A percentile compares a stretch with the other conserved stretches of the same genome.
phyloP scores from a whole-genome alignment of 306 rosid genomes.

The Senna siamea region DNA sequence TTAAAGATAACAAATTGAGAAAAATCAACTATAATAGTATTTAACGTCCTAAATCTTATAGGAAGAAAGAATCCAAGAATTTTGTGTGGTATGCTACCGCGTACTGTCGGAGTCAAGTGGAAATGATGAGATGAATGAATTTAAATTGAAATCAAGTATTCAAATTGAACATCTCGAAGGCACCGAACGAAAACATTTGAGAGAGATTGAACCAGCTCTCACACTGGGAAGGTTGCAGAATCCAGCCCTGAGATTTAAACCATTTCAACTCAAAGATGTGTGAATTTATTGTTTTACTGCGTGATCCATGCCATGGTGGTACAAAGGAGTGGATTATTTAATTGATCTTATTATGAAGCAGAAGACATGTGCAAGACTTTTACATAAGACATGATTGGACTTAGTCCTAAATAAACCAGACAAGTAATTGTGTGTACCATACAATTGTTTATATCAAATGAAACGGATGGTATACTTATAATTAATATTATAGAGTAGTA shows the following conservation, averaged over 20 bases:
- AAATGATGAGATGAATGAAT: neutral
- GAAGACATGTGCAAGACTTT: neutral
- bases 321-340: neutral
- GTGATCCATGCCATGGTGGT: neutral
- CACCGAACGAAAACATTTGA: no score
- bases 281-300: neutral
- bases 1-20: no score
- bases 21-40: no score
- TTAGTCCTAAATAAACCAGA: neutral
- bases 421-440: no score
- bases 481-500: no score
- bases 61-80: neutral
- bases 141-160: neutral
- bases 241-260: neutral
- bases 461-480: neutral
- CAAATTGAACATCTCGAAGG: no score
- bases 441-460: neutral
- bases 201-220: neutral
- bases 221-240: neutral
- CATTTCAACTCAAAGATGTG: neutral
- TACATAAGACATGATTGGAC: slow-evolving; percentile 5
- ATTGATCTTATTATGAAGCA: neutral
- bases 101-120: neutral
- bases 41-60: no score
- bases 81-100: neutral